These are phyloP conservation scores for Themeda triandra DNA, from an alignment of 176 grass and related monocot genomes.

Conservation along the genomic window DNA sequence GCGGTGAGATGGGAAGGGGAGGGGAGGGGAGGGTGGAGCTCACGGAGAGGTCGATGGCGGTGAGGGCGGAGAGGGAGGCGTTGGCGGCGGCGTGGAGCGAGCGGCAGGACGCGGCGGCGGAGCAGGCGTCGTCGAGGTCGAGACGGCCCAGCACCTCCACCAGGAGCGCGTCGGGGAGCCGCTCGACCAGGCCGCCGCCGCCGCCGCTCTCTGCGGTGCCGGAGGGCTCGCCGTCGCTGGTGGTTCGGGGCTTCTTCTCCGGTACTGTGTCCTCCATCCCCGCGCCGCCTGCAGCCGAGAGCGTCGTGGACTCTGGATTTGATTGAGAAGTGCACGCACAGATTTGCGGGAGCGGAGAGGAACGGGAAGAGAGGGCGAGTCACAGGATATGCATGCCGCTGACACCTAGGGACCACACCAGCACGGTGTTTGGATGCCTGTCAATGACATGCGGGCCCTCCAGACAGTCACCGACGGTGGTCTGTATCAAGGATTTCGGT, in stretches of 20 bases:
- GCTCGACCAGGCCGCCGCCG: slow-evolving; percentile 30
- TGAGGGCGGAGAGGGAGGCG: slow-evolving; percentile 15
- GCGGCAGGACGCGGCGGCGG: slow-evolving; percentile 76
- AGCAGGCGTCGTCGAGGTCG: slow-evolving; percentile 73
- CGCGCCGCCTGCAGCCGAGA: neutral
- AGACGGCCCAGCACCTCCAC: slow-evolving; percentile 69
- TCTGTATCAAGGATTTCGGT: too few species aligned
- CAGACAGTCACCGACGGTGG: too few species aligned
- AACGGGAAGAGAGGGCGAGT: too few species aligned
- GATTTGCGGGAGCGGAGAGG: too few species aligned
- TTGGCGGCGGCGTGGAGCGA: slow-evolving; percentile 39
- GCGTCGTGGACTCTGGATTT: neutral
- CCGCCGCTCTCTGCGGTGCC: neutral
- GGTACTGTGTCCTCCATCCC: slow-evolving; percentile 9
- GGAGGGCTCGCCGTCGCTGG: slow-evolving; percentile 11
- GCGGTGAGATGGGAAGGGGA: neutral
- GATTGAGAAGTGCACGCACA: too few species aligned
- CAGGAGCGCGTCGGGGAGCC: slow-evolving; percentile 65
- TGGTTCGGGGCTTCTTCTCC: slow-evolving; percentile 51
- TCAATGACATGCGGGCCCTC: too few species aligned
- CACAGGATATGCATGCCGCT: too few species aligned
- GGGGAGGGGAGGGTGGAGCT: neutral
- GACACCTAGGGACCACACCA: too few species aligned
- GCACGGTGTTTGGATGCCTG: too few species aligned
- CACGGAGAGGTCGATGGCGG: slow-evolving; percentile 34